Evolutionary conservation across 2,329 filamentous ascomycete genomes (phyloP).

Genomic region (Mariannaea sp.): DNA sequence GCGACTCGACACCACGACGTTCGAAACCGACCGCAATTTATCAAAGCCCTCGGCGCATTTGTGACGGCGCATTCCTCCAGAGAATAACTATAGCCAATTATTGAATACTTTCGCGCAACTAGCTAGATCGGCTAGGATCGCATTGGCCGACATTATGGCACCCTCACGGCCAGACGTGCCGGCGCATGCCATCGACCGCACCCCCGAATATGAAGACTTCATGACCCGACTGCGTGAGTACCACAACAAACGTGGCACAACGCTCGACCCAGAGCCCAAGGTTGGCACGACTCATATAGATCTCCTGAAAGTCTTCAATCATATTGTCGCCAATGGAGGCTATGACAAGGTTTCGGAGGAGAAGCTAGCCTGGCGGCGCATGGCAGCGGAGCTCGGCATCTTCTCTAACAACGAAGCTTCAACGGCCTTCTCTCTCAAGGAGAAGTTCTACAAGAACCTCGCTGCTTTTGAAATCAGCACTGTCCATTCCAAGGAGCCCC

Average conservation of each 20-base stretch:
- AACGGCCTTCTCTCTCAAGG: conserved; percentile 85
- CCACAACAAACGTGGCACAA: conserved; percentile 78
- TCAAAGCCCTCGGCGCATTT: conserved; percentile 1
- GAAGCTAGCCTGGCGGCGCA: conserved; percentile 83
- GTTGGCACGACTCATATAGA: conserved; percentile 78
- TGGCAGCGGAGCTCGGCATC: conserved; percentile 77
- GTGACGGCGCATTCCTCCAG: conserved; percentile 3
- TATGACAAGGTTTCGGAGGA: conserved; percentile 85
- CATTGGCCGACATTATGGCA: conserved; percentile 38
- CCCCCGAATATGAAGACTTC: conserved; percentile 77
- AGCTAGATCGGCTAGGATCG: background rate
- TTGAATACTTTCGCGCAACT: background rate
- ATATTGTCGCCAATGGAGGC: conserved; percentile 76
- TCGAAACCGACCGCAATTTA: conserved; percentile 1
- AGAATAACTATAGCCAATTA: background rate
- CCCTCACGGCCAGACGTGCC: conserved; percentile 45
- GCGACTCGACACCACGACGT: conserved; percentile 11
- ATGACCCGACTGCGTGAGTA: conserved; percentile 74
- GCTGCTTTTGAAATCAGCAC: conserved; percentile 85
- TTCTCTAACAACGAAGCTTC: conserved; percentile 76
- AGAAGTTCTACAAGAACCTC: conserved; percentile 87
- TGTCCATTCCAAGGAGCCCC: conserved; percentile 78
- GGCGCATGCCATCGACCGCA: conserved; percentile 59
- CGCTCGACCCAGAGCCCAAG: conserved; percentile 80
- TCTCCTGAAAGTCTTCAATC: conserved; percentile 76